Conservation (phyloP, 768 basidiomycete genomes). For the Leucogyrophana mollusca region DNA sequence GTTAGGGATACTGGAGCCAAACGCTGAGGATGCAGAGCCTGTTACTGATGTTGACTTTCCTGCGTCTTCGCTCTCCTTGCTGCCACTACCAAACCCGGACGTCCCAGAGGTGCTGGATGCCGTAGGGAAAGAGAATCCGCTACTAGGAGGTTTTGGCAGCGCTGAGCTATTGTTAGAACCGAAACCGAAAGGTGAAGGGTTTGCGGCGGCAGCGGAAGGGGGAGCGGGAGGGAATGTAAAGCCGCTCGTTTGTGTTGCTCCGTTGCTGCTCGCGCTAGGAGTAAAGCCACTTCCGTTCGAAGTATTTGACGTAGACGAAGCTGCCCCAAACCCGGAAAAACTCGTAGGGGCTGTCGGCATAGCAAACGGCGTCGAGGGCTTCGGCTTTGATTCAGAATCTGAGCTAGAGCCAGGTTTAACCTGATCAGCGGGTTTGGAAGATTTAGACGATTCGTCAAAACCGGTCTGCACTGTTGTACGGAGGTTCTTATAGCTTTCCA, state of each 20-base stretch:
- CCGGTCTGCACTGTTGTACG: conserved; percentile 57
- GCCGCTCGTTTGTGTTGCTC: conserved; percentile 12
- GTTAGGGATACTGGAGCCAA: conserved; percentile 15
- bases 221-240: conserved; percentile 25
- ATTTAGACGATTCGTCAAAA: conserved; percentile 39
- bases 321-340: conserved; percentile 34
- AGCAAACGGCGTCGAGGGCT: conserved; percentile 10
- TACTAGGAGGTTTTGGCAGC: conserved; percentile 12
- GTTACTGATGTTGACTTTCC: conserved; percentile 8
- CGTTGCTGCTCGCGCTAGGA: conserved; percentile 6
- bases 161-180: conserved; percentile 9
- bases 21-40: conserved; percentile 9
- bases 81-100: conserved; percentile 15
- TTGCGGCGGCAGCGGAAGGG: conserved; percentile 9
- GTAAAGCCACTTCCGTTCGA: conserved; percentile 19
- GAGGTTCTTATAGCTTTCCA: conserved; percentile 58
- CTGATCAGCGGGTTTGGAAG: conserved; percentile 2
- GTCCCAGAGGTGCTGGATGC: conserved; percentile 12
- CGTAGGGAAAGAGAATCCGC: conserved; percentile 9
- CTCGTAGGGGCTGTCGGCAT: conserved; percentile 39
- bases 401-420: conserved; percentile 12
- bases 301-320: conserved; percentile 13
- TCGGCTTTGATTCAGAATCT: conserved; percentile 12
- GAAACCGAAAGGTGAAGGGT: conserved; percentile 7
- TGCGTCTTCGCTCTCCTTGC: conserved; percentile 3